Evolutionary conservation across 108 stramenopile genomes (phyloP), one percentile per base, ranked within the genome.

Genomic region (Phaeodactylum tricornutum): DNA sequence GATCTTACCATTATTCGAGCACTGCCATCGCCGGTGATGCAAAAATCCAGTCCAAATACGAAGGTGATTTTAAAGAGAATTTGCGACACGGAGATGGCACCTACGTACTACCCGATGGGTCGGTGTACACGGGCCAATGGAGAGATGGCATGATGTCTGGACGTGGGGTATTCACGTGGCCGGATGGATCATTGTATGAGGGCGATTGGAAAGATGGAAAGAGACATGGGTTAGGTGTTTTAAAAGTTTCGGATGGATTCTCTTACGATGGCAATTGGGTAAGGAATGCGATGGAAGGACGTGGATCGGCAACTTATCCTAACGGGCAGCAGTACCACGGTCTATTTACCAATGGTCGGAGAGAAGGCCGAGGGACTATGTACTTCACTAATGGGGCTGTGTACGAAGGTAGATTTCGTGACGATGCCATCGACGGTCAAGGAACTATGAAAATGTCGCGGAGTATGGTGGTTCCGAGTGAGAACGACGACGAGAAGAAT

Each of bases 361-460:
- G 86, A 14, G 84, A 91, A 53, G 94, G 94, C 21, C 79, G 89
- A 22, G 94, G 94, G 22, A 90, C 90, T 3, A 72, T 84, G 29
- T 41, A 51, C 6, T 87, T 87, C 45, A 73, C 76, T n/a, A 87
- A 89, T 69, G 87, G 81, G 8, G 85, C 79, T 20, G 65, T 81
- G 0, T 86, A 94, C 64, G 86, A 91, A 55, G 93, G 93, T 17
- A 67, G 93, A 36, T 94, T 94, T 60, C 77, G 78, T 26, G 86
- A 94, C 47, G 93, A 94, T 53, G 67, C 64, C 22, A 78, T 94
- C 56, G 88, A 91, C 67, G 93, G 93, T 11, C 86, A 88, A 59
- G 93, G 93, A 14, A 91, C 93, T 9, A 71, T 94, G 71, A 84
- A 81, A 57, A 80, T 94, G 71, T 61, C 64, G 20, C 59, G 60